Evolutionary conservation across 257 asterid species (phyloP).

Genomic region (Capsicum pubescens): DNA sequence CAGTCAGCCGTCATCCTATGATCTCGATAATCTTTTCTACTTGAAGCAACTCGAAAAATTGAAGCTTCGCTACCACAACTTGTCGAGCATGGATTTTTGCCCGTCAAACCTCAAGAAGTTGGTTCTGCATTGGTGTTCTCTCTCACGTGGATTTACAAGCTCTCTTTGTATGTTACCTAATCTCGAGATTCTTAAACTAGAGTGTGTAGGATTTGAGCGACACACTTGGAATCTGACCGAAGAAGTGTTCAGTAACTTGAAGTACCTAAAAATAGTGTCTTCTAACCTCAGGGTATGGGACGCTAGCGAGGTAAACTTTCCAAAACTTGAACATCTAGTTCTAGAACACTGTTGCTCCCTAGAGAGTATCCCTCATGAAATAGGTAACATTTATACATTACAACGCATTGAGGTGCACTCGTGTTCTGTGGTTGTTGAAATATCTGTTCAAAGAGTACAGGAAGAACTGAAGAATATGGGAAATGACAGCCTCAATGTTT

Average conservation of each 20-base stretch:
- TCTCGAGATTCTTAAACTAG: slow-evolving; percentile 42
- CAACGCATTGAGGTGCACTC: neutral
- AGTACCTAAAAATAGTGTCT: slow-evolving; percentile 30
- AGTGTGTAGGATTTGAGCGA: slow-evolving; percentile 26
- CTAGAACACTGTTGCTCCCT: slow-evolving; percentile 28
- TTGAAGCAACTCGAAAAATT: slow-evolving; percentile 36
- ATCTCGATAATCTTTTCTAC: slow-evolving; percentile 35
- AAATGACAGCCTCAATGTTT: neutral
- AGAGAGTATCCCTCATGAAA: slow-evolving; percentile 37
- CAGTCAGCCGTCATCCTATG: no score
- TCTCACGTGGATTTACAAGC: slow-evolving; percentile 36
- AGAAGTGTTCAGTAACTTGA: slow-evolving; percentile 30
- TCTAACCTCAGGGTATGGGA: slow-evolving; percentile 31
- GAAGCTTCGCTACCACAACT: neutral
- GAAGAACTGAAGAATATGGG: neutral
- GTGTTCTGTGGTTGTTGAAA: neutral
- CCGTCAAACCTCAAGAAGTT: slow-evolving; percentile 36
- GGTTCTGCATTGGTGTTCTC: slow-evolving; percentile 26
- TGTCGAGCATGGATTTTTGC: slow-evolving; percentile 25
- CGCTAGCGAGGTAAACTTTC: slow-evolving; percentile 27
- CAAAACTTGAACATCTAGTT: slow-evolving; percentile 35
- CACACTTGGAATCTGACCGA: slow-evolving; percentile 30
- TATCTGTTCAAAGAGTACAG: neutral
- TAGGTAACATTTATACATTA: slow-evolving; percentile 30
- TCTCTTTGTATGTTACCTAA: slow-evolving; percentile 32